Evolutionary conservation across 2,329 filamentous ascomycete species (phyloP), one percentile per base, ranked within the genome.

Genomic region (Eutypa lata): DNA sequence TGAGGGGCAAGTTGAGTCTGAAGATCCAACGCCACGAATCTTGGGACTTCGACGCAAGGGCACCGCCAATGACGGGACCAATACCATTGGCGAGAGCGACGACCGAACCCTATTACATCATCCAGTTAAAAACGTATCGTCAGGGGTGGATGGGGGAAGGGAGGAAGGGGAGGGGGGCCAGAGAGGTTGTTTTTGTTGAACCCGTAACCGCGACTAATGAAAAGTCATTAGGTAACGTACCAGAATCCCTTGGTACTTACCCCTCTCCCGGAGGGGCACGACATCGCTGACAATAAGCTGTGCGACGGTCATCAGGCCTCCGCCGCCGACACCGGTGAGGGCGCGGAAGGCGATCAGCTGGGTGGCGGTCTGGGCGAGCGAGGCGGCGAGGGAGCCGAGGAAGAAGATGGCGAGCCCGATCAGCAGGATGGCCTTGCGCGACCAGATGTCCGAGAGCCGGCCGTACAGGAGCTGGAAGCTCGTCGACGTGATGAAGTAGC

Each of bases 11-110:
- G 43, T 82, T 83, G 26, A 84, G 62, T 6, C 77, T 72, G 55
- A 81, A 81, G 49, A 80, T 80, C 76, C 78, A 81, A 26, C 78
- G 70, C 73, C 77, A 80, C 3, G 75, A 77, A 37, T 77, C 73
- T 3, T 62, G 49, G 0, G 71, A 73, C 18, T 69, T 71, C 1
- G 76, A 76, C 0, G 78, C 73, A 2, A 82, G 63, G 0, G 76
- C 73, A 48, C 79, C 80, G 5, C 80, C 80, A 8, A 82, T 74
- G 4, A 83, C 72, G 0, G 80, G 80, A 0, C 80, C 80, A 26
- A 82, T 76, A 2, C 78, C 78, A 52, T 82, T 81, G 0, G 78
- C 74, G 21, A 82, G 63, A 2, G 78, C 80, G 1, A 80, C 77
- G 1, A 81, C 77, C 0, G 77, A 73, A 2, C 78, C 73, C 72